phyloP scores from a whole-genome alignment of 2,329 filamentous ascomycete genomes.

The Raffaelea albimanens region DNA sequence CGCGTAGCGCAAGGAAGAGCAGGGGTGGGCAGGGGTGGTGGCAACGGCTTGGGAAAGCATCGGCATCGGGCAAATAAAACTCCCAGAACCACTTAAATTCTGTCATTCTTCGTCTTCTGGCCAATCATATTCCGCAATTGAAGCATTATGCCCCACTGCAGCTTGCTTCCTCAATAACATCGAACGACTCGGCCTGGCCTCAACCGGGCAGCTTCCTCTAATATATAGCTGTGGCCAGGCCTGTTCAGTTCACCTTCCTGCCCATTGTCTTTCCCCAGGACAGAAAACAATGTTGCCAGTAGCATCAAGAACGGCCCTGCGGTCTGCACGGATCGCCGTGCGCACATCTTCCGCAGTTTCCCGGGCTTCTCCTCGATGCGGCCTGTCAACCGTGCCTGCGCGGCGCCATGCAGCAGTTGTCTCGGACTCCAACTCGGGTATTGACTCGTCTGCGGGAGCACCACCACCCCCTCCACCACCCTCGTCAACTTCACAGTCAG shows the following conservation, averaged over 20 bases:
- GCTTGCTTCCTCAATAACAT: too few relatives aligned
- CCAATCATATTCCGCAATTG: too few relatives aligned
- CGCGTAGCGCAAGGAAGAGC: too few relatives aligned
- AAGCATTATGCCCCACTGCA: too few relatives aligned
- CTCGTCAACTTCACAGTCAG: background rate
- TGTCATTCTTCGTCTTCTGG: background rate
- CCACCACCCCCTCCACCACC: background rate
- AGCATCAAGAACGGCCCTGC: background rate
- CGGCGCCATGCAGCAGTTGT: conserved; percentile 8
- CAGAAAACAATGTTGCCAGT: background rate
- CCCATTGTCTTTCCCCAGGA: too few relatives aligned
- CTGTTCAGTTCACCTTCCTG: too few relatives aligned
- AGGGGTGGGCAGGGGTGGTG: too few relatives aligned
- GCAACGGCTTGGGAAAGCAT: background rate
- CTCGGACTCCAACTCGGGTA: background rate
- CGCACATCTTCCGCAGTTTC: background rate
- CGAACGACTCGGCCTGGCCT: too few relatives aligned
- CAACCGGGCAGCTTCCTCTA: too few relatives aligned
- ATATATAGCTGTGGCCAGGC: too few relatives aligned
- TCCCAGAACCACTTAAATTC: background rate
- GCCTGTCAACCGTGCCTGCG: conserved; percentile 7
- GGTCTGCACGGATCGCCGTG: background rate
- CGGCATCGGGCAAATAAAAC: conserved; percentile 3
- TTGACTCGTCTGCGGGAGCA: background rate
- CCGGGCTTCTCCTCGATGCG: conserved; percentile 9